Evolutionary conservation across 768 basidiomycete genomes (phyloP).

Genomic region (Boletus edulis): DNA sequence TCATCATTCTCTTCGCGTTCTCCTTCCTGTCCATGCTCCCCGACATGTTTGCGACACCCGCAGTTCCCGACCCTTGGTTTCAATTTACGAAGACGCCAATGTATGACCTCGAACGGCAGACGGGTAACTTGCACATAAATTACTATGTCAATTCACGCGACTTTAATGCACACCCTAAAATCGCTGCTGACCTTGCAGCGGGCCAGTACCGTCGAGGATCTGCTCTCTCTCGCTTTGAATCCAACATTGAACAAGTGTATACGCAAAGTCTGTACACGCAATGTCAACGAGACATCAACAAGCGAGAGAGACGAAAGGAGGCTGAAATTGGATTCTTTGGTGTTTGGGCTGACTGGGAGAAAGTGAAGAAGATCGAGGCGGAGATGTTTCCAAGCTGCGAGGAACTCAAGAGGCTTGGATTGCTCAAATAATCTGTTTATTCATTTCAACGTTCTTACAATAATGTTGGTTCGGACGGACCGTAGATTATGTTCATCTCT

Average conservation of each 20-base stretch:
- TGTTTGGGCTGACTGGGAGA: constrained; percentile 89
- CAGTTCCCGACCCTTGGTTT: constrained; percentile 77
- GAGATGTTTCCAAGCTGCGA: constrained; percentile 79
- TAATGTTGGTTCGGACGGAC: constrained; percentile 9
- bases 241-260: constrained; percentile 70
- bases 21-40: constrained; percentile 83
- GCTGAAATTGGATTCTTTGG: constrained; percentile 86
- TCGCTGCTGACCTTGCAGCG: constrained; percentile 68
- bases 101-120: constrained; percentile 70
- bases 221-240: constrained; percentile 64
- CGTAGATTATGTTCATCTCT: constrained; percentile 11
- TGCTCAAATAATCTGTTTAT: constrained; percentile 39
- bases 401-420: constrained; percentile 61
- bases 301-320: constrained; percentile 68
- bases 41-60: constrained; percentile 61
- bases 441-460: background rate
- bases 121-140: constrained; percentile 63
- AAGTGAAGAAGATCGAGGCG: constrained; percentile 68
- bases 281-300: constrained; percentile 69
- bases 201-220: constrained; percentile 29
- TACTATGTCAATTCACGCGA: constrained; percentile 85
- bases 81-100: constrained; percentile 60
- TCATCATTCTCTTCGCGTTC: constrained; percentile 81
- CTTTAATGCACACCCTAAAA: constrained; percentile 71
- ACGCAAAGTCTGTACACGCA: constrained; percentile 64